Evolutionary conservation across 257 asterid species (phyloP), one percentile per base, ranked within the genome.

Genomic region (Nicotiana paniculata): DNA sequence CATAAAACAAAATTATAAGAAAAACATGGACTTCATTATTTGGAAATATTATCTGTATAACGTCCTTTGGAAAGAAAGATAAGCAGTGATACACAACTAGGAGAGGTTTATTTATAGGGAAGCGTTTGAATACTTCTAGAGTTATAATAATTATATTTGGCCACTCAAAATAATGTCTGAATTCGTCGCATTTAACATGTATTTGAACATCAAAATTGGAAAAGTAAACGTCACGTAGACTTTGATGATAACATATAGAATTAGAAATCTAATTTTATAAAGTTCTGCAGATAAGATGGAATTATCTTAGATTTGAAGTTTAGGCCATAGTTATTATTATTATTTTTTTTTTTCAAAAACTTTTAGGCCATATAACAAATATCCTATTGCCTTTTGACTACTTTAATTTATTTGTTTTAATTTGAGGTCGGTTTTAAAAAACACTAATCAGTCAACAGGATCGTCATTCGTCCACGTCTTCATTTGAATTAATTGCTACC

Each of bases 231-330:
- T 46, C 6, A 21, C 11, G 59, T 72, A 72, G 37, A 72, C 37
- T 43, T 53, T 72, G 7, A 72, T 72, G 78, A 72, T 72, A 46
- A 72, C 78, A 72, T 43, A 46, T n/a, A 72, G 59, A 72, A 72
- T 72, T 72, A 21, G 21, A 24, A 43, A 21, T 43, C 28, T 21
- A 21, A 72, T 72, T 21, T 68, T 69, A n/a, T 2, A 70, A 39
- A 21, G 37, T n/a, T 70, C 11, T 70, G 33, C 58, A 70, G 59
- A 70, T 46, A 12, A 9, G 21, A 35, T 70, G 35, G 77, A 69
- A 70, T 39, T 70, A 70, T 70, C 58, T 70, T 10, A 37, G 33
- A 43, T 70, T 70, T 11, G 21, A 43, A 43, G 32, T 43, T 3
- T n/a, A 43, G 35, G 18, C 5, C 5, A 37, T n/a, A 37, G 2